Base-by-base conservation (phyloP, 495 filamentous ascomycete species). In the Aeminium ludgeri region DNA sequence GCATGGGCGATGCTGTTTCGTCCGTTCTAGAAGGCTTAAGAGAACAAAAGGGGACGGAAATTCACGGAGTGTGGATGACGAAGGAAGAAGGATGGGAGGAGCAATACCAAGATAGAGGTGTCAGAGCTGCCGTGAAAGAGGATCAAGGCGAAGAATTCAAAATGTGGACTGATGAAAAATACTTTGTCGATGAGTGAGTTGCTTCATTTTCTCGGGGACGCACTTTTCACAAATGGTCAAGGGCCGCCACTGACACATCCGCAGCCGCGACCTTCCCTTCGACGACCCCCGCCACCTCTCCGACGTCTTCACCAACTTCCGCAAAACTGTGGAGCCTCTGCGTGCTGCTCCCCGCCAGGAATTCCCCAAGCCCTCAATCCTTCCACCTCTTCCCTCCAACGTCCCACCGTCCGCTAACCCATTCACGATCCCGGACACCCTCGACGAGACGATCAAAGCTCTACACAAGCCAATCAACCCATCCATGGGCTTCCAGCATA, bases 131-230 rank as follows among this genome's bases (percentile, higher is more conserved):
- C 5, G 60, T 81, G 7, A 56, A 58, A 19, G 54, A 64, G 13
- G 65, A 62, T 19, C 57, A 69, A 10, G 23, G 23, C 4, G 23
- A 25, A 25, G 63, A 72, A 6, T 78, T 76, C 52, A 70, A 65
- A 55, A 28, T 69, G 4, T 80, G 72, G 67, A 57, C 56, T 0
- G 78, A 85, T 46, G 79, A 80, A 52, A 83, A 81, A 53, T 83
- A 80, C 51, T 73, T 77, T 38, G 66, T 82, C 35, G 70, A 82
- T 47, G 74, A 80, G 78, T 81, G 62, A 59, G 70, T 68, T 23
- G 15, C 15, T 23, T 13, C 35, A 6, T 16, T 28, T 11, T 30
- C n/a, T 3, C 23, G 23, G 23, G 23, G 23, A 4, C 8, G 3
- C 4, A 8, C 8, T 25, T 25, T 27, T 27, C 40, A 35, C 19